These are phyloP conservation scores for Psilocybe subaeruginosa DNA, from an alignment of 768 basidiomycete genomes.

Conservation along the genomic window DNA sequence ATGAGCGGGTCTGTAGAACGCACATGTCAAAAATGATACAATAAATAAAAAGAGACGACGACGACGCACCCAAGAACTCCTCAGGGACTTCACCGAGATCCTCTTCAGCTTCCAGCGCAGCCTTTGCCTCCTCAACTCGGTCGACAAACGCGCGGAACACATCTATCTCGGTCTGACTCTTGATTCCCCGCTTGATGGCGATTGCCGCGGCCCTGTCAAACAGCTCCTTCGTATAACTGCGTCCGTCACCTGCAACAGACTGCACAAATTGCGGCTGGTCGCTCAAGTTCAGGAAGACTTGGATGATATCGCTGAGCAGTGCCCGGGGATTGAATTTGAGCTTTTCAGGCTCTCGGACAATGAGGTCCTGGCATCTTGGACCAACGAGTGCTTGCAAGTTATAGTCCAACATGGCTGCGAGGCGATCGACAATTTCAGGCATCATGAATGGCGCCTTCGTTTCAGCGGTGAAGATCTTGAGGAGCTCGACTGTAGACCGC, in stretches of 20 bases:
- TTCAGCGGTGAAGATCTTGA: conserved; percentile 91
- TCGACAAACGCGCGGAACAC: conserved; percentile 69
- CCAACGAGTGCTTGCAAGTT: conserved; percentile 90
- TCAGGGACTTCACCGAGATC: conserved; percentile 94
- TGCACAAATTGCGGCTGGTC: conserved; percentile 77
- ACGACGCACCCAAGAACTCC: conserved; percentile 81
- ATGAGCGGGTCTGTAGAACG: conserved; percentile 75
- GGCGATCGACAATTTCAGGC: conserved; percentile 91
- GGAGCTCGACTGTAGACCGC: conserved; percentile 84
- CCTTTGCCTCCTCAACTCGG: conserved; percentile 84
- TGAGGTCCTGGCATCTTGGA: conserved; percentile 84
- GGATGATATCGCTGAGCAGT: conserved; percentile 83
- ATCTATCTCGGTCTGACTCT: conserved; percentile 77
- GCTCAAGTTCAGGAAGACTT: conserved; percentile 89
- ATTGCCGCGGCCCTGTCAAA: conserved; percentile 81
- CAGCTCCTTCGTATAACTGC: conserved; percentile 84
- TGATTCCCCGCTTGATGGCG: conserved; percentile 63
- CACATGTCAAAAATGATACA: conserved; percentile 13
- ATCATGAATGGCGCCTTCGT: conserved; percentile 93
- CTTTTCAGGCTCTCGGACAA: conserved; percentile 84
- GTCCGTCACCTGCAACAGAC: conserved; percentile 91
- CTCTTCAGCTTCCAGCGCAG: conserved; percentile 84
- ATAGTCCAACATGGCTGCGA: conserved; percentile 97
- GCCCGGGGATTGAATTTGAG: conserved; percentile 86
- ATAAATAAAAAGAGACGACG: not conserved